These are phyloP conservation scores for Epichloe elymi DNA, from an alignment of 2,329 filamentous ascomycete species.

Conservation along the genomic window DNA sequence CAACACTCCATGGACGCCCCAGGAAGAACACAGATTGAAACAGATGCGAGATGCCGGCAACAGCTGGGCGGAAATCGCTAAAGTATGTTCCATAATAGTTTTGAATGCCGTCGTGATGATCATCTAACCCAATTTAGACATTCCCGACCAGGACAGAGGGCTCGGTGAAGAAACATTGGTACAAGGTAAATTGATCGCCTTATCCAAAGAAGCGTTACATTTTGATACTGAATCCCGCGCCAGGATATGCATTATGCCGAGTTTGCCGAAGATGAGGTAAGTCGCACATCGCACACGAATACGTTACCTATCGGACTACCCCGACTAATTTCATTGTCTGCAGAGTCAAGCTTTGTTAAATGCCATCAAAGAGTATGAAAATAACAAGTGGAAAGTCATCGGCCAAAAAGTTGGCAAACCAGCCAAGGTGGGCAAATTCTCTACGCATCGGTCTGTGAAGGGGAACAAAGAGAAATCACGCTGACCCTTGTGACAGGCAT, in stretches of 20 bases:
- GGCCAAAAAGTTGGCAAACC: slow-evolving; percentile 95
- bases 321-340: slow-evolving; percentile 8
- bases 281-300: background rate
- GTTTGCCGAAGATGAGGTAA: slow-evolving; percentile 91
- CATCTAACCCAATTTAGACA: slow-evolving; percentile 38
- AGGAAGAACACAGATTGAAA: slow-evolving; percentile 85
- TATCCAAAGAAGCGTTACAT: background rate
- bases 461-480: background rate
- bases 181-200: slow-evolving; percentile 55
- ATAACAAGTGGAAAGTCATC: slow-evolving; percentile 97
- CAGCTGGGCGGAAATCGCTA: slow-evolving; percentile 97
- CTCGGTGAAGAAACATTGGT: slow-evolving; percentile 99
- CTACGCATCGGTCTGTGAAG: background rate
- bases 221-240: background rate
- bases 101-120: background rate
- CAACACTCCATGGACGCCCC: slow-evolving; percentile 97
- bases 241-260: slow-evolving; percentile 99
- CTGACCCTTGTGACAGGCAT: slow-evolving; percentile 23
- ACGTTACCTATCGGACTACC: background rate
- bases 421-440: slow-evolving; percentile 48
- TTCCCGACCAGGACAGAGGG: slow-evolving; percentile 91
- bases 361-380: slow-evolving; percentile 97
- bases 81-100: slow-evolving; percentile 50
- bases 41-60: slow-evolving; percentile 85
- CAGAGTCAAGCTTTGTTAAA: slow-evolving; percentile 70